Evolutionary conservation across 305 asterid genomes (phyloP), one percentile per base, ranked within the genome.

Genomic region (Rubia occidens): DNA sequence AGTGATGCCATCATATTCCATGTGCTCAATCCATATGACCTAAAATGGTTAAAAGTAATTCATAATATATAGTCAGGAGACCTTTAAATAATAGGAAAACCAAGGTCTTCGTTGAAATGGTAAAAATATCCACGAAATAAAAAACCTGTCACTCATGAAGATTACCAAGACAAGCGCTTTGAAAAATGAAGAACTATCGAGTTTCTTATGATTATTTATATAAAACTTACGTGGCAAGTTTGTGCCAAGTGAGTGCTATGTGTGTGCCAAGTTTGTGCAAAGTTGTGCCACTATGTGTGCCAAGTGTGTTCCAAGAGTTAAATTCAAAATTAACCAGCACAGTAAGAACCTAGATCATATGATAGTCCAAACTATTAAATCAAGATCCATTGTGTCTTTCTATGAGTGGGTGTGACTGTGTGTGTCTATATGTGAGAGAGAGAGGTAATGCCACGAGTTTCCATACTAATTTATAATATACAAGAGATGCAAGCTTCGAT

Each of bases 21-120:
- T 82, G 82, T 92, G 96, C 74, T 92, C 96, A 64, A 88, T 59
- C 98, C 96, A 92, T 4, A 83, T 83, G 71, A 92, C 91, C 96
- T 92, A 87, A 69, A 5, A 6, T 32, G 4, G 51, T 73, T 49
- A 53, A 15, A 61, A n/a, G n/a, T 37, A 3, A n/a, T 49, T 51
- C 17, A 15, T 58, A 43, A 58, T 3, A 53, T 37, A 43, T 32
- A 43, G 47, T 39, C 9, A 66, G 15, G 51, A 51, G 6, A 5
- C 4, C 40, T 29, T 60, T 29, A 17, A 17, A 51, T 51, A 8
- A 17, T 17, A 4, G n/a, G 20, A 51, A 51, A 49, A 17, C 21
- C 56, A 51, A 15, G 9, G 56, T 15, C 5, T 21, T 51, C 15
- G 56, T 51, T 51, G 20, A 51, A 51, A 15, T n/a, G 9, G 56